phyloP scores from a whole-genome alignment of 23 red algal species.

The Cyanidium caldarium region DNA sequence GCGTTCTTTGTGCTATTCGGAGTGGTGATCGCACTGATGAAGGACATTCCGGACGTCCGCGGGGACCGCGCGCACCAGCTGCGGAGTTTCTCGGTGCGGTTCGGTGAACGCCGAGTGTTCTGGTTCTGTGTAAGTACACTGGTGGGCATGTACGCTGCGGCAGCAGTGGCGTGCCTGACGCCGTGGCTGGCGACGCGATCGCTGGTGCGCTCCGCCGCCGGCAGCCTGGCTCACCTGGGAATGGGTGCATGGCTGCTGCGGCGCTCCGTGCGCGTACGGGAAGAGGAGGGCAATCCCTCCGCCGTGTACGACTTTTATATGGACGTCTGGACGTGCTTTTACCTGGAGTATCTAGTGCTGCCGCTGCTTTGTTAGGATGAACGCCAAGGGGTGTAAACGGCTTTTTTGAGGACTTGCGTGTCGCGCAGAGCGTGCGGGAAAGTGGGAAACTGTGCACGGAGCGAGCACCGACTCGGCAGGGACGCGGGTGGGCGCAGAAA shows the following conservation, averaged over 20 bases:
- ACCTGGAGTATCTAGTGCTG: conserved; percentile 74
- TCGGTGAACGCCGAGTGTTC: conserved; percentile 39
- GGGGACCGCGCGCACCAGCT: conserved; percentile 44
- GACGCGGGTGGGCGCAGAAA: no score
- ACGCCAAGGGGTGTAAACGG: no score
- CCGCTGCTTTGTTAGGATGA: conserved; percentile 23
- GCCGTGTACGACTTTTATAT: conserved; percentile 56
- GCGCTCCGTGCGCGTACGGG: neutral
- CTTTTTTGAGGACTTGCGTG: no score
- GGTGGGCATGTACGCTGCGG: conserved; percentile 35
- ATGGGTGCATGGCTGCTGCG: conserved; percentile 24
- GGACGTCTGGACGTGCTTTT: conserved; percentile 67
- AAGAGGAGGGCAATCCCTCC: neutral
- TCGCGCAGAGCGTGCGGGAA: no score
- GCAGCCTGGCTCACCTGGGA: conserved; percentile 15
- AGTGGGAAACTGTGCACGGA: no score
- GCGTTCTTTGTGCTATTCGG: conserved; percentile 62
- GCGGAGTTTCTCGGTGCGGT: conserved; percentile 45
- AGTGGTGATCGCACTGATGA: conserved; percentile 72
- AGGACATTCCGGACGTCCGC: conserved; percentile 77
- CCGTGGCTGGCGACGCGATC: conserved; percentile 11
- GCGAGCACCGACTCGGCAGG: no score
- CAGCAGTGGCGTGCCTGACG: conserved; percentile 19
- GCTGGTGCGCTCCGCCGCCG: neutral
- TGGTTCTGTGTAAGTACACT: conserved; percentile 14